Percentiles rank a stretch among this genome's conserved stretches.
Evolutionary conservation across 1,139 yeast genomes (phyloP).

Genomic region (Suhomyces wounanorum): DNA sequence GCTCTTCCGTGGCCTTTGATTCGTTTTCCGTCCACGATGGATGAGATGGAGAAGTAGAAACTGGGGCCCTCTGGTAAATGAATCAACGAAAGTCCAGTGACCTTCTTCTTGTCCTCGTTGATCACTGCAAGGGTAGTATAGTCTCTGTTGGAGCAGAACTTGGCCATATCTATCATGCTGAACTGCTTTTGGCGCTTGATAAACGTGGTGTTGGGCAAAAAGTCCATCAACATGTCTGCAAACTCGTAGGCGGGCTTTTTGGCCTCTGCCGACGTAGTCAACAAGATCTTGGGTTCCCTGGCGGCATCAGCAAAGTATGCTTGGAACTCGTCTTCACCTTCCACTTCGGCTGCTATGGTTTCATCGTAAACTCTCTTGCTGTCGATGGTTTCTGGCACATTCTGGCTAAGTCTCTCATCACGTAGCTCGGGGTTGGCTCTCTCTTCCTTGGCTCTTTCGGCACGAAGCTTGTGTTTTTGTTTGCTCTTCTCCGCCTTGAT

Average conservation of each 20-base stretch:
- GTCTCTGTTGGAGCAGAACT: conserved; percentile 75
- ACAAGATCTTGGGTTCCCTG: conserved; percentile 71
- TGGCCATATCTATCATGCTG: conserved; percentile 82
- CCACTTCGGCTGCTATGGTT: conserved; percentile 71
- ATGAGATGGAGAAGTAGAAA: conserved; percentile 84
- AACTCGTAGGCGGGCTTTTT: conserved; percentile 86
- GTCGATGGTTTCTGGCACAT: conserved; percentile 88
- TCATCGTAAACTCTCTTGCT: conserved; percentile 88
- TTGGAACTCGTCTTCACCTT: conserved; percentile 82
- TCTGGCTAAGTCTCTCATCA: conserved; percentile 74
- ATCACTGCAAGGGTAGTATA: conserved; percentile 85
- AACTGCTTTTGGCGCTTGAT: conserved; percentile 85
- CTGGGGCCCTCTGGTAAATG: conserved; percentile 96
- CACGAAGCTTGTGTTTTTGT: conserved; percentile 72
- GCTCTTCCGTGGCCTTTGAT: conserved; percentile 89
- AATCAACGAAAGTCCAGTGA: conserved; percentile 88
- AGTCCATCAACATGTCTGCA: conserved; percentile 82
- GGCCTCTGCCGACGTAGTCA: conserved; percentile 88
- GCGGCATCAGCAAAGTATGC: conserved; percentile 59
- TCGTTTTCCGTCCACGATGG: conserved; percentile 70
- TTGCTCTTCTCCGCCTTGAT: conserved; percentile 75
- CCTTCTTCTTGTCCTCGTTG: conserved; percentile 90
- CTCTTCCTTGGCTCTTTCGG: conserved; percentile 81
- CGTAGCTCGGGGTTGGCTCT: conserved; percentile 76
- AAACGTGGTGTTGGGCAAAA: conserved; percentile 82